A percentile compares a stretch with the other conserved stretches of the same genome.
Evolutionary conservation across 306 rosid genomes (phyloP).

Genomic region (Dryas octopetala): DNA sequence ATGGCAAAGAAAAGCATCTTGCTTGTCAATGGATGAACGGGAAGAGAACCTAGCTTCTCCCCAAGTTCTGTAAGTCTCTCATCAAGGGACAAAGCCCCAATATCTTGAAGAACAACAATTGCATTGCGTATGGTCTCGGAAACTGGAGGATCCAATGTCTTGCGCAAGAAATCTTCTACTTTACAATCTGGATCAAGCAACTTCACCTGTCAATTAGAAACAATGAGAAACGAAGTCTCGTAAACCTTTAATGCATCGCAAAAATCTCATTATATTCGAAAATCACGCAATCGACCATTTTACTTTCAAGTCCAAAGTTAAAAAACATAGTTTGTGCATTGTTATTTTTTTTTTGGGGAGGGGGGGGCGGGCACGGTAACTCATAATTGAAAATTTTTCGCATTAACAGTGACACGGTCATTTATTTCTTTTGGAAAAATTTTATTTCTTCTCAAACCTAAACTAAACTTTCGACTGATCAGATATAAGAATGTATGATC

Average conservation of each 20-base stretch:
- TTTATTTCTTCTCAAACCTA: not conserved
- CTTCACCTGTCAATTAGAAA: slow-evolving; percentile 62
- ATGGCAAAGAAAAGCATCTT: slow-evolving; percentile 85
- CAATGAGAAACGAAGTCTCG: slow-evolving; percentile 14
- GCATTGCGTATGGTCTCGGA: slow-evolving; percentile 77
- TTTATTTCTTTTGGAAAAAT: not conserved
- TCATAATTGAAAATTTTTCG: not conserved
- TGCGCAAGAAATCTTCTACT: slow-evolving; percentile 64
- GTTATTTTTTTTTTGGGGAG: no score
- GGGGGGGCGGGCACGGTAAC: not conserved
- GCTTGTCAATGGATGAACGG: slow-evolving; percentile 90
- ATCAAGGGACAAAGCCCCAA: slow-evolving; percentile 78
- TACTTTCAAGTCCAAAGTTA: not conserved
- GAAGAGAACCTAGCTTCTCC: slow-evolving; percentile 83
- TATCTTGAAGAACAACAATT: slow-evolving; percentile 72
- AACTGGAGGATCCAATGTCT: slow-evolving; percentile 91
- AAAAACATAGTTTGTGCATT: no score
- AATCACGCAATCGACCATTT: not conserved
- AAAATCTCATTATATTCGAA: not conserved
- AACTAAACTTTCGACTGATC: not conserved
- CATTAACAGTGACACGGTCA: not conserved
- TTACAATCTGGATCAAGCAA: slow-evolving; percentile 72
- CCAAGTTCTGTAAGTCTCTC: slow-evolving; percentile 83
- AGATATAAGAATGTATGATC: not conserved
- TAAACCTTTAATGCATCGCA: slow-evolving; percentile 6